Base-by-base conservation (phyloP, 495 filamentous ascomycete species). In the Talaromyces trachyspermus region DNA sequence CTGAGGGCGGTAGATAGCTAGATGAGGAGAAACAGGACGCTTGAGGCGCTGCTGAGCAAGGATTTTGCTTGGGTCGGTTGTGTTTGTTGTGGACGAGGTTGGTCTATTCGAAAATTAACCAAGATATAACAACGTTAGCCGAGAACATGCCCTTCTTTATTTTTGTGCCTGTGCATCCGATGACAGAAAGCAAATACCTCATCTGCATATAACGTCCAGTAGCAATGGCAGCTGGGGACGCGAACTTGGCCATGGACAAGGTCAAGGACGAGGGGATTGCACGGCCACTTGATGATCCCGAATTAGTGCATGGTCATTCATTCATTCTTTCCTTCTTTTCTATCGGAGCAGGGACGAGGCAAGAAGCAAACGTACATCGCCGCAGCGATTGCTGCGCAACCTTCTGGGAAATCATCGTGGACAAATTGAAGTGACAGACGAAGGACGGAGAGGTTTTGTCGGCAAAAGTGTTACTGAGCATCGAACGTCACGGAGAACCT, bases 1-100 rank as follows among this genome's bases (percentile, higher is more conserved):
- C 69, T 87, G 84, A 51, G 85, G 84, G 54, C 79, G 74, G 79
- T 97, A 99, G 78, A 95, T 90, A 50, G 66, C 57, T 44, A 99
- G 80, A 63, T 99, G 91, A 35, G 92, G 92, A 29, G 88, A 74
- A 50, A 94, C 76, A 54, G 92, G 92, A 39, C 92, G 94, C 56
- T 71, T 60, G 48, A 83, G 81, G 54, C 92, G 92, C 68, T 99
- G 92, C 52, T 79, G 69, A 52, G 76, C 79, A 63, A 97, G 89
- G 71, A 96, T 82, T 53, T 79, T 58, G 62, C 76, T 65, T 45
- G 70, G 77, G 54, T 87, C 83, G 51, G 66, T 56, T 42, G 73
- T 61, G 49, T 73, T 72, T 48, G 84, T 57, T 52, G 76, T 74
- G 46, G 81, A 62, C 24, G 84, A 86, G 30, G 79, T 66, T 56